Percentiles rank a stretch among this genome's conserved stretches.
phyloP scores from a whole-genome alignment of 176 grass and related monocot genomes.

The Avena sativa region DNA sequence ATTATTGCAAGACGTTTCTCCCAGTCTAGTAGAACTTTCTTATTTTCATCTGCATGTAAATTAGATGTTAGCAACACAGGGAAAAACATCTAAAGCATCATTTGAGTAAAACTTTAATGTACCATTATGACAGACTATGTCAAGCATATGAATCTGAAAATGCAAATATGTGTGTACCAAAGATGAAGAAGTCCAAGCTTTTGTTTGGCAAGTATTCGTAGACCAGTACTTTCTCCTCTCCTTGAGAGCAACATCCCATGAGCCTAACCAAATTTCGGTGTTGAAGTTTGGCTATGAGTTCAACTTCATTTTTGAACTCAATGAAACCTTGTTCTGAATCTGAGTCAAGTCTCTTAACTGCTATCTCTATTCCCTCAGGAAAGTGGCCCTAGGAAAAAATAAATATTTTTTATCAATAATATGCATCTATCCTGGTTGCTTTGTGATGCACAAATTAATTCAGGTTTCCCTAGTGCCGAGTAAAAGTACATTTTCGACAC shows the following conservation, averaged over 20 bases:
- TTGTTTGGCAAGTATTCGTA: slow-evolving; percentile 80
- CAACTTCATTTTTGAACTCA: slow-evolving; percentile 38
- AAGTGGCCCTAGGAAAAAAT: not conserved
- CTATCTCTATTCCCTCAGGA: slow-evolving; percentile 25
- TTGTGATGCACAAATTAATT: slow-evolving; percentile 25
- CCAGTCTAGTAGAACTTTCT: slow-evolving; percentile 45
- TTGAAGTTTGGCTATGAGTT: slow-evolving; percentile 35
- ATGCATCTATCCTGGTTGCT: slow-evolving; percentile 1
- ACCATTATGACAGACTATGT: not conserved
- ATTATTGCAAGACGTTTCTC: slow-evolving; percentile 41
- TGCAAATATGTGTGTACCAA: slow-evolving; percentile 41
- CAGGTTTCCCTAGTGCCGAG: not conserved
- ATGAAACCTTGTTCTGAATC: slow-evolving; percentile 20
- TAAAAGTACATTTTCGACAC: not conserved
- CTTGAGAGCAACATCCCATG: slow-evolving; percentile 48
- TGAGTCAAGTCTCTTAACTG: slow-evolving; percentile 29
- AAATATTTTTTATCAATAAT: not conserved
- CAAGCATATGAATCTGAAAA: slow-evolving; percentile 4
- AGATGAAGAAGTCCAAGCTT: slow-evolving; percentile 73
- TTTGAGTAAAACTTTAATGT: not conserved
- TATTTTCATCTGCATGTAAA: slow-evolving; percentile 32
- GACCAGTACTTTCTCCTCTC: slow-evolving; percentile 60
- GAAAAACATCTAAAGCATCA: not conserved
- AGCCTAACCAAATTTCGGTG: slow-evolving; percentile 27
- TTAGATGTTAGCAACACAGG: not conserved